Percentiles rank a stretch among this genome's conserved stretches.
phyloP scores from a whole-genome alignment of 495 filamentous ascomycete genomes.

The Penicillium desertorum region DNA sequence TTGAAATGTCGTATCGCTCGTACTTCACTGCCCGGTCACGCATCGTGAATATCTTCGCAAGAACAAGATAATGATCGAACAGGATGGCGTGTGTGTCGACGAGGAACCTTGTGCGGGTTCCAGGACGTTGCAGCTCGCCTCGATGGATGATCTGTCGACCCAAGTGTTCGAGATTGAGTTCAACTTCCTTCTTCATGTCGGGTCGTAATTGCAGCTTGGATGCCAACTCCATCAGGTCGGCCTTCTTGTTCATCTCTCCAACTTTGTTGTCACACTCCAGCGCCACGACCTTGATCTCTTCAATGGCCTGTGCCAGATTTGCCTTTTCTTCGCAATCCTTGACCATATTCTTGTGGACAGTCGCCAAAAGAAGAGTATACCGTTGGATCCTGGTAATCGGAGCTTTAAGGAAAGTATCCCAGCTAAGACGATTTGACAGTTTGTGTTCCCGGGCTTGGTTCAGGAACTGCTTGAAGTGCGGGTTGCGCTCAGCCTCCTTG shows the following conservation, averaged over 20 bases:
- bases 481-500: slow-evolving; percentile 80
- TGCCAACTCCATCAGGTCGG: slow-evolving; percentile 83
- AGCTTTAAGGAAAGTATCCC: slow-evolving; percentile 90
- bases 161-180: slow-evolving; percentile 86
- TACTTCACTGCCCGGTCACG: slow-evolving; percentile 70
- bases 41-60: slow-evolving; percentile 75
- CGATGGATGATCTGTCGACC: slow-evolving; percentile 85
- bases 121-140: slow-evolving; percentile 85
- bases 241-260: slow-evolving; percentile 89
- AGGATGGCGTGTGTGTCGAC: slow-evolving; percentile 89
- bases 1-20: slow-evolving; percentile 92
- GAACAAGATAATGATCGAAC: slow-evolving; percentile 94
- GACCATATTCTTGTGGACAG: slow-evolving; percentile 79
- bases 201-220: slow-evolving; percentile 78
- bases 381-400: slow-evolving; percentile 92
- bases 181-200: slow-evolving; percentile 78
- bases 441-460: slow-evolving; percentile 75
- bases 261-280: slow-evolving; percentile 91
- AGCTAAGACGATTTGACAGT: slow-evolving; percentile 80
- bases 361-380: slow-evolving; percentile 79
- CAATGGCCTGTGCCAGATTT: slow-evolving; percentile 81
- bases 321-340: slow-evolving; percentile 86
- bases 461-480: slow-evolving; percentile 83
- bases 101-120: slow-evolving; percentile 80
- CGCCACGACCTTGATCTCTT: slow-evolving; percentile 93